Evolutionary conservation across 495 filamentous ascomycete genomes (phyloP).

Genomic region (Talaromyces ruber): DNA sequence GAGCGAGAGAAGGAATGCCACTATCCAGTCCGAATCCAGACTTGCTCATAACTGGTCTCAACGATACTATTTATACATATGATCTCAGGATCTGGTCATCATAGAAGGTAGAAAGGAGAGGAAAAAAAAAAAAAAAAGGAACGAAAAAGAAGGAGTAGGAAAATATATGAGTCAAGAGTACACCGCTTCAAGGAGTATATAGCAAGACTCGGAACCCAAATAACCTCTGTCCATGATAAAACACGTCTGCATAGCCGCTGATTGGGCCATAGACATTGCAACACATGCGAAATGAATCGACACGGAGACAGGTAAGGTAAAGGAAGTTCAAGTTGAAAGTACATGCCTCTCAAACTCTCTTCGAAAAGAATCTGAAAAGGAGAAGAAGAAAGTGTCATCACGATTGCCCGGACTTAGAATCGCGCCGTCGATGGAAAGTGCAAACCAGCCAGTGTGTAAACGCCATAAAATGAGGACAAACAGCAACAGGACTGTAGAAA

Average conservation of each 20-base stretch:
- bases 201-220: not conserved
- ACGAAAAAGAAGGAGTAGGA: conserved; percentile 2
- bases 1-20: not conserved
- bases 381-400: conserved; percentile 4
- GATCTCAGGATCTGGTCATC: not conserved
- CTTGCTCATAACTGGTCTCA: not conserved
- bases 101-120: conserved; percentile 6
- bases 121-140: conserved; percentile 5
- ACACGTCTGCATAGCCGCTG: not conserved
- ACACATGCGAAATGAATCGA: not conserved
- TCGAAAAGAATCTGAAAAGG: not conserved
- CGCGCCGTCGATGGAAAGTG: conserved; percentile 3
- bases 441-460: conserved; percentile 6
- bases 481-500: not conserved
- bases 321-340: not conserved
- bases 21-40: not conserved
- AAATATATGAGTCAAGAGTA: not conserved
- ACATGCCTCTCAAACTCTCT: not conserved
- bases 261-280: not conserved
- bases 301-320: not conserved
- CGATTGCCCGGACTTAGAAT: conserved; percentile 1
- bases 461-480: conserved; percentile 5
- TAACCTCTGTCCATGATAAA: not conserved
- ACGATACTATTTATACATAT: conserved; percentile 4
- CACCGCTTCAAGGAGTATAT: conserved; percentile 2